A percentile compares a stretch with the other conserved stretches of the same genome.
Conservation (phyloP, 768 basidiomycete species). For the Macrolepiota dolichaula region DNA sequence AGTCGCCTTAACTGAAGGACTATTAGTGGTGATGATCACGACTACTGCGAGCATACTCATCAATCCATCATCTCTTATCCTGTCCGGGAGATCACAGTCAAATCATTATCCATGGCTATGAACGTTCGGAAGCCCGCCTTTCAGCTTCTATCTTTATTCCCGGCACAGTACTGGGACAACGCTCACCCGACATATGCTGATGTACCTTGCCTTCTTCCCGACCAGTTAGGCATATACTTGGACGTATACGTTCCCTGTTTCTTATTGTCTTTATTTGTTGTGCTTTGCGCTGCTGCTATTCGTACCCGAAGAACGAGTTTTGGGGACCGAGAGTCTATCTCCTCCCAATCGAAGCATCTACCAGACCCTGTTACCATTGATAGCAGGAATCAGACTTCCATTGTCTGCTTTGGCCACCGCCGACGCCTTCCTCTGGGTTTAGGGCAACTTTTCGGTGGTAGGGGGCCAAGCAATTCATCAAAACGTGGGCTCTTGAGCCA, state of each 20-base stretch:
- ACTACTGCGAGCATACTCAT: conserved; percentile 80
- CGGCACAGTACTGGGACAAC: conserved; percentile 14
- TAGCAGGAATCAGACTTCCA: neutral
- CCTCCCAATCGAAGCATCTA: neutral
- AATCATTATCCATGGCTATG: conserved; percentile 88
- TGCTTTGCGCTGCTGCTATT: conserved; percentile 20
- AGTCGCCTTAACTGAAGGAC: conserved; percentile 11
- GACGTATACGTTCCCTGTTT: conserved; percentile 67
- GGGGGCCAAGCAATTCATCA: neutral
- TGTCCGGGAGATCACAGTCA: conserved; percentile 79
- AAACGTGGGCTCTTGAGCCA: conserved; percentile 22
- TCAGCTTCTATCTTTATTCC: conserved; percentile 77
- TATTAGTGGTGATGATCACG: conserved; percentile 88
- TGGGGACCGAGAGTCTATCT: conserved; percentile 12
- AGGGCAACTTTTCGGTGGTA: neutral
- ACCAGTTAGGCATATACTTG: conserved; percentile 79
- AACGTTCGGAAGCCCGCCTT: conserved; percentile 84
- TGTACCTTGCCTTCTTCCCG: conserved; percentile 74
- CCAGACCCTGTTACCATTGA: conserved; percentile 2
- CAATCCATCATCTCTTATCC: conserved; percentile 26
- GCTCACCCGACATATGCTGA: conserved; percentile 41
- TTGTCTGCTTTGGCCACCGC: conserved; percentile 1
- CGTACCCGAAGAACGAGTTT: conserved; percentile 22
- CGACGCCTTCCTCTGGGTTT: conserved; percentile 5
- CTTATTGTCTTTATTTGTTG: conserved; percentile 51